These are phyloP conservation scores for Limnanthes douglasii DNA, from an alignment of 345 rosid species.

Conservation along the genomic window DNA sequence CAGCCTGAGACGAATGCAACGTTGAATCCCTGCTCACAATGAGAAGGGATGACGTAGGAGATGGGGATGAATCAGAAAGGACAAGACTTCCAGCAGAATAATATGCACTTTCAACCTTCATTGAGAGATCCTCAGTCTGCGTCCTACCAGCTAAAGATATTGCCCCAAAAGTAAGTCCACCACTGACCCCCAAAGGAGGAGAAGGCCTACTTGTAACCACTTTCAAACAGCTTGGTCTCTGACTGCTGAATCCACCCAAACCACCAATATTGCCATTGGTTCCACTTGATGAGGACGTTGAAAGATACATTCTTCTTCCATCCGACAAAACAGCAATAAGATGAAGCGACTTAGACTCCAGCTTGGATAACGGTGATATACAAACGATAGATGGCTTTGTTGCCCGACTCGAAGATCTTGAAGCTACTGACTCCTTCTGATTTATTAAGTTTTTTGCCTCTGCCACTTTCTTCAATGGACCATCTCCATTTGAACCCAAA, in stretches of 20 bases:
- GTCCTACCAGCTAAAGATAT: conserved; percentile 62
- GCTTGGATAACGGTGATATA: conserved; percentile 66
- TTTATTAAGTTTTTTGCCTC: conserved; percentile 82
- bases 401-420: conserved; percentile 39
- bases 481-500: conserved; percentile 60
- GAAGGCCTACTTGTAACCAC: conserved; percentile 87
- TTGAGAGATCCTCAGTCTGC: conserved; percentile 65
- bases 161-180: conserved; percentile 82
- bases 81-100: conserved; percentile 81
- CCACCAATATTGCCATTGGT: conserved; percentile 37
- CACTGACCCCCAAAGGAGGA: conserved; percentile 83
- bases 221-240: conserved; percentile 74
- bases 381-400: conserved; percentile 71
- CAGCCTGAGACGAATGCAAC: conserved; percentile 46
- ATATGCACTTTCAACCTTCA: conserved; percentile 78
- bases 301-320: conserved; percentile 94
- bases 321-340: conserved; percentile 86
- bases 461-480: conserved; percentile 77
- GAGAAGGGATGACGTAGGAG: conserved; percentile 81
- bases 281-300: conserved; percentile 65
- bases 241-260: conserved; percentile 51
- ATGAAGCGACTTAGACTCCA: conserved; percentile 94
- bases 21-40: conserved; percentile 73
- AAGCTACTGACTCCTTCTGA: conserved; percentile 54
- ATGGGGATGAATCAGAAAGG: conserved; percentile 89